Evolutionary conservation across 2,329 filamentous ascomycete genomes (phyloP), one percentile per base, ranked within the genome.

Genomic region (Boeremia lycopersici): DNA sequence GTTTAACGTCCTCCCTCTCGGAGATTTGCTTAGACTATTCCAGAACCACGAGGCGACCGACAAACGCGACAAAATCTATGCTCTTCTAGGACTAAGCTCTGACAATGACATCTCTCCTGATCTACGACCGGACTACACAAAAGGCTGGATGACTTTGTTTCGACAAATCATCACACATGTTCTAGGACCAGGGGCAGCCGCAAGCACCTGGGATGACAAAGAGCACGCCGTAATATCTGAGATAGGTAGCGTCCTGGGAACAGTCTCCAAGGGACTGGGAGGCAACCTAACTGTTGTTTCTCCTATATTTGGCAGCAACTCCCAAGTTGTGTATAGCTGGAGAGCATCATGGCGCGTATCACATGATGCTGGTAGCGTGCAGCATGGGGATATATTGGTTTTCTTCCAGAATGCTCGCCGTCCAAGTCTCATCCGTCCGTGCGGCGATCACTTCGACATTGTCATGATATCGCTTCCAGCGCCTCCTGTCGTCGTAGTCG

Each of bases 11-110:
- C 17, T 47, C 9, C 33, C 53, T 23, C 48, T 62, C 10, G 57
- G 43, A 5, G 47, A 58, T n/a, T 47, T 62, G 12, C 9, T 56
- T 2, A 43, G 53, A 19, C 56, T 60, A 50, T 62, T 50, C 29
- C 40, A 54, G 30, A 13, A 30, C 33, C 45, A 55, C 10, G 12
- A 57, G 25, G 57, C 51, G 15, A 52, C 51, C 6, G 29, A 50
- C 13, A 40, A 17, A 6, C 48, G 42, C 29, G 60, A 60, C 23
- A 59, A 57, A 34, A 38, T 61, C 12, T 62, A 51, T 49, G 48
- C 55, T 10, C 40, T 60, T 6, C 36, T 59, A 1, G 49, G 55
- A 11, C 50, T 61, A 41, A 54, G 54, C 26, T 49, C 47, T 10
- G 57, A 58, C 45, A 42, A 48, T 36, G 15, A 28, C 2, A 34